phyloP scores from a whole-genome alignment of 176 grass and related monocot genomes.

The Dendrocalamus sinicus region DNA sequence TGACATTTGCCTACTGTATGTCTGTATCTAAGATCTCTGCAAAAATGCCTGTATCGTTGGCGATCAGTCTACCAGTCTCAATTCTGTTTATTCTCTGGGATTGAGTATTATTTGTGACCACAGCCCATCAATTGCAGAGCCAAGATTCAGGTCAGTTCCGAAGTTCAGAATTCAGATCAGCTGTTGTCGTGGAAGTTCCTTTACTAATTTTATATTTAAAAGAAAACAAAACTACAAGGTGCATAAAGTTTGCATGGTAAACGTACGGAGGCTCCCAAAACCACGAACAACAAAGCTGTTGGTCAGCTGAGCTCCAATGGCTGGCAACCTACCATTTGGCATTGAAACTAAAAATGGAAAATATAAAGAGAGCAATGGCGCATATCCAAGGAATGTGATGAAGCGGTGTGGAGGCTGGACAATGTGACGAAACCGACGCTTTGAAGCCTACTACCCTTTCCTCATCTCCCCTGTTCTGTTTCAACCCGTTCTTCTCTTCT shows the following conservation, averaged over 20 bases:
- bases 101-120: not conserved
- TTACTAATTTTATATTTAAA: not conserved
- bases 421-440: conserved; percentile 47
- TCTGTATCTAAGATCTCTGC: not conserved
- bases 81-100: not conserved
- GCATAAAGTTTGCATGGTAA: not conserved
- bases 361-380: conserved; percentile 7
- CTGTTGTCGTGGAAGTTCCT: not conserved
- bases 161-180: not conserved
- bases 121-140: not conserved
- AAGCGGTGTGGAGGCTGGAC: conserved; percentile 39
- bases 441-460: conserved; percentile 51
- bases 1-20: not conserved
- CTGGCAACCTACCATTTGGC: conserved; percentile 8
- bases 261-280: not conserved
- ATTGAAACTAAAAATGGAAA: conserved; percentile 50
- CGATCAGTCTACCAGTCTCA: not conserved
- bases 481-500: conserved; percentile 49
- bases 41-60: not conserved
- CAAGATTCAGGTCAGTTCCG: not conserved
- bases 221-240: not conserved
- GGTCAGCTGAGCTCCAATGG: conserved; percentile 26
- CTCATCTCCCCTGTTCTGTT: conserved; percentile 24
- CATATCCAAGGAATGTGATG: conserved; percentile 41
- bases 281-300: conserved; percentile 23